Evolutionary conservation across 75 land plant genomes (phyloP).

Genomic region (Selaginella tamariscina): DNA sequence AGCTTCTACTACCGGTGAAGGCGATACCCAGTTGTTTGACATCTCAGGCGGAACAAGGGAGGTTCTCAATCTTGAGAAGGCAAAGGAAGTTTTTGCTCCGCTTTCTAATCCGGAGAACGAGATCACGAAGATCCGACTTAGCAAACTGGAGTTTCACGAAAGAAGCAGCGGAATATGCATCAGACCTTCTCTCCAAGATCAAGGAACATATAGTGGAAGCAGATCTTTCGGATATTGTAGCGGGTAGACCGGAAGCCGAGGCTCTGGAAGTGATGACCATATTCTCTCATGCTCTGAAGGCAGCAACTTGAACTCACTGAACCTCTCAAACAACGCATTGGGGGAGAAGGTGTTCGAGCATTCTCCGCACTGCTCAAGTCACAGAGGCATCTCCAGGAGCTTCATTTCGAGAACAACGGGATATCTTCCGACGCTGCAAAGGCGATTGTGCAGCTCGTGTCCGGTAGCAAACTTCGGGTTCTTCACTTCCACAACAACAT

Average conservation of each 20-base stretch:
- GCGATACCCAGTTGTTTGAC: slow-evolving; percentile 38
- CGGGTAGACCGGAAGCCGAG: slow-evolving; percentile 83
- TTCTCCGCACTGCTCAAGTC: slow-evolving; percentile 70
- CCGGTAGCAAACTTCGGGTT: slow-evolving; percentile 52
- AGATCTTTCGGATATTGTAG: slow-evolving; percentile 89
- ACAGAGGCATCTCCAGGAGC: slow-evolving; percentile 61
- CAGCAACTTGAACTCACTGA: slow-evolving; percentile 43
- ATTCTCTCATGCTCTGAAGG: slow-evolving; percentile 74
- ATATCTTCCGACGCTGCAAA: slow-evolving; percentile 87
- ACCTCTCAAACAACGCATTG: slow-evolving; percentile 87
- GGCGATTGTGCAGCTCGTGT: slow-evolving; percentile 67
- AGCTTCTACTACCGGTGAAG: not conserved
- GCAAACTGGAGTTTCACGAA: slow-evolving; percentile 85
- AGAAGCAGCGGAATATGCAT: slow-evolving; percentile 73
- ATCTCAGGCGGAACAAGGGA: slow-evolving; percentile 56
- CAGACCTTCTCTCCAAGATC: slow-evolving; percentile 40
- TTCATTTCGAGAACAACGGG: slow-evolving; percentile 85
- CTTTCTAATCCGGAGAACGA: slow-evolving; percentile 34
- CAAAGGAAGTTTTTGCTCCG: slow-evolving; percentile 51
- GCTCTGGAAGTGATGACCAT: slow-evolving; percentile 79
- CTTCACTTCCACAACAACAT: slow-evolving; percentile 92
- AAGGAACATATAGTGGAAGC: slow-evolving; percentile 58
- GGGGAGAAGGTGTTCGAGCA: slow-evolving; percentile 94
- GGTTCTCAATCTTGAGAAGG: slow-evolving; percentile 62
- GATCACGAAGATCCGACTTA: slow-evolving; percentile 46